Base-by-base conservation (phyloP, 192 early-diverging fungal genomes). In the Phycomyces nitens region DNA sequence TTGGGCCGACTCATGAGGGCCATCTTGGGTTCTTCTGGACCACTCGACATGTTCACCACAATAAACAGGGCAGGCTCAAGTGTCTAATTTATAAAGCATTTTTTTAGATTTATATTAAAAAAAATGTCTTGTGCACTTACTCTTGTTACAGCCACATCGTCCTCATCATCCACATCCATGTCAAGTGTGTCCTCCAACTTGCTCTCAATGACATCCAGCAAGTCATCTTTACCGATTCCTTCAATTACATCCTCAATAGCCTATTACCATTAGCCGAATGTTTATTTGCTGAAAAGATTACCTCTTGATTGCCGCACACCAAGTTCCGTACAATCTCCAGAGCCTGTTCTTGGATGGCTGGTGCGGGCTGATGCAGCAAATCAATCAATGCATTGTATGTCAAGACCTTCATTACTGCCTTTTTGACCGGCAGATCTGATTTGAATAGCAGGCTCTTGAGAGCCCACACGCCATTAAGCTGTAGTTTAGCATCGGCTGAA, bases 391-490 rank as follows among this genome's bases (percentile, higher is more conserved):
- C 75, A 39, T 81, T 69, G 73, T 86, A 94, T 5, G 82, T 82
- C 42, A 94, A 70, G 14, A 80, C 76, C 2, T 66, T 61, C 82
- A 94, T 90, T 0, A 92, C 88, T 3, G 70, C 66, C 22, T 74
- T 74, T 66, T 94, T 94, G 10, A 83, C 74, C 0, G 77, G 80
- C n/a, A 77, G 74, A 38, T 88, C 84, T 4, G 91, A 86, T 38
- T 83, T 76, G 65, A 74, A 94, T 4, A 92, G 65, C 27, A 94
- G 66, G 72, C 92, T 94, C 49, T 93, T 93, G 54, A 94, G 68
- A 4, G 87, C 86, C 92, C 92, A 94, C 0, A 92, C 71, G 14
- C 83, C 82, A 70, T 94, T 91, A 54, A 94, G 60, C 56, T 83
- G 71, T 16, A 93, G 67, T 23, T 70, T 62, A 38, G 74, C 60